Evolutionary conservation across 768 basidiomycete genomes (phyloP), one percentile per base, ranked within the genome.

Genomic region (Suillus luteus): DNA sequence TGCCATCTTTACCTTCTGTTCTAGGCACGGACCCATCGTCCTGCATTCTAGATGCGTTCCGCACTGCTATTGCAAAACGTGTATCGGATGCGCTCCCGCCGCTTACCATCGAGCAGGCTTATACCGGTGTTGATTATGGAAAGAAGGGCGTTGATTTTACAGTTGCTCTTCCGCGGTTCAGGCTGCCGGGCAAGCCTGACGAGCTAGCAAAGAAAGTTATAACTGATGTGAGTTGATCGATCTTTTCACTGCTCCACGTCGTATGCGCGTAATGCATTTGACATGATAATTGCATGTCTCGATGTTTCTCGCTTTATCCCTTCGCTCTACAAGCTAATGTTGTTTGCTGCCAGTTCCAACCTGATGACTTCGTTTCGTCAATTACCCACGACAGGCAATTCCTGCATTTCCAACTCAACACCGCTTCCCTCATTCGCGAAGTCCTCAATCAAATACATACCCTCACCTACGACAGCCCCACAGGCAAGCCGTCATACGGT

Each of bases 111-210:
- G 91, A 92, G 46, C 86, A 92, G 70, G 93, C 88, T 0, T 97
- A 92, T 76, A 74, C 83, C 27, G 95, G 92, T 24, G 90, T 97
- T 0, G 91, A 95, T 73, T 92, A 90, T 66, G 93, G 92, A 41
- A 94, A 96, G 78, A 96, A 96, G 77, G 93, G 92, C n/a, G 88
- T 84, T 51, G 96, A 99, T 78, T 95, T 97, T 69, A 91, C 91
- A 0, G 85, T 98, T 22, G 95, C 96, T 0, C 76, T 98, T 57
- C 92, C 95, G n/a, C 85, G 96, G 66, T 98, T 96, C 79, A 83
- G 92, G 62, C 79, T 96, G 31, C 88, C 89, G 9, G 94, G 87
- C 22, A 95, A 95, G 72, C 83, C 91, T 0, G 91, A 95, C 49
- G 89, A 90, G 38, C 80, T 91, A 19, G 94, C 91, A 0, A 79